A percentile compares a stretch with the other conserved stretches of the same genome.
These are phyloP conservation scores for Leishmania turanica DNA, from an alignment of 208 protist species.

Conservation along the genomic window DNA sequence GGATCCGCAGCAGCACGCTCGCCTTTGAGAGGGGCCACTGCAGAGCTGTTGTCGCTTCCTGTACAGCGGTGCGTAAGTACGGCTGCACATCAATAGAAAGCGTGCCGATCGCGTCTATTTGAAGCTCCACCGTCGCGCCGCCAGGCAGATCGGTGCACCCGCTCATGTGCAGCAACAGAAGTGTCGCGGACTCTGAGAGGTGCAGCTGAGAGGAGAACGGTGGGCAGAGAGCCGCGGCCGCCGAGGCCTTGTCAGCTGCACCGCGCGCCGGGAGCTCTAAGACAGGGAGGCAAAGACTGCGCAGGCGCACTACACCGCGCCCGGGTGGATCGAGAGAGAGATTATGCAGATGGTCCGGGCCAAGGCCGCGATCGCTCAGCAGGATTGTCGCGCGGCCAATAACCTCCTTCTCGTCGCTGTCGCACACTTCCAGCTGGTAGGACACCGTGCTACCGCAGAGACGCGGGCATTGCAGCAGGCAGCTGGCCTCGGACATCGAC, in stretches of 20 bases:
- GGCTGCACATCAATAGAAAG: conserved; percentile 38
- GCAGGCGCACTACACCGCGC: conserved; percentile 41
- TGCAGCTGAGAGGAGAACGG: neutral
- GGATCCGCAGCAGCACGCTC: conserved; percentile 58
- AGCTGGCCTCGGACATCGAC: conserved; percentile 60
- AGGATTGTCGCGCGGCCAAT: conserved; percentile 55
- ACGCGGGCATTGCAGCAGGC: conserved; percentile 70
- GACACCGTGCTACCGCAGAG: conserved; percentile 51
- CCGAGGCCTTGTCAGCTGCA: neutral
- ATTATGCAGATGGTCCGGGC: conserved; percentile 42
- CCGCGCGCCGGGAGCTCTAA: conserved; percentile 12
- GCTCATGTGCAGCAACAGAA: conserved; percentile 62
- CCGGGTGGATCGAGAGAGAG: conserved; percentile 42
- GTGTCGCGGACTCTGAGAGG: conserved; percentile 11
- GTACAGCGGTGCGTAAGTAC: conserved; percentile 50
- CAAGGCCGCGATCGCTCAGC: conserved; percentile 54
- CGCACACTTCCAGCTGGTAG: conserved; percentile 79
- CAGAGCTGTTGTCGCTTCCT: conserved; percentile 49
- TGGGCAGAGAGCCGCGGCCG: neutral
- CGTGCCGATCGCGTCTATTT: conserved; percentile 60
- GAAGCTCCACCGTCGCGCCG: conserved; percentile 50
- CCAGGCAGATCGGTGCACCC: conserved; percentile 55
- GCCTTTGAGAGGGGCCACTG: conserved; percentile 39
- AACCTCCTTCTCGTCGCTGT: conserved; percentile 63
- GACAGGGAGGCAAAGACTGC: conserved; percentile 26